Conservation (phyloP, 2,329 filamentous ascomycete genomes). For the Alternaria novae-zelandiae region DNA sequence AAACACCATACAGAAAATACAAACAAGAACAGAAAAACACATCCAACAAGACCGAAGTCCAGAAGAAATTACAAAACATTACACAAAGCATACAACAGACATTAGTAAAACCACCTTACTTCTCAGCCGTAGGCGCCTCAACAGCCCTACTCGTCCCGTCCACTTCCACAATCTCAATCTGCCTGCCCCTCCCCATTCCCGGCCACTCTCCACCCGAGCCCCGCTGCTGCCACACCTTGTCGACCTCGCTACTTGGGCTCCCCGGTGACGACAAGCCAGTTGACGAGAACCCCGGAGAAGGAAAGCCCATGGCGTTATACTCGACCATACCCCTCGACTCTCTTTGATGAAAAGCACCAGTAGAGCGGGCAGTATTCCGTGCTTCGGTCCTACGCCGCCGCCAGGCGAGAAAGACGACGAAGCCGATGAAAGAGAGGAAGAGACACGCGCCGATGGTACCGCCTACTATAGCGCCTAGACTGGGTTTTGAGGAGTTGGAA, state of each 20-base stretch:
- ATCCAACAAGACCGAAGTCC: background rate
- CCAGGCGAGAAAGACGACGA: conserved; percentile 30
- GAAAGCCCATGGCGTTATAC: conserved; percentile 14
- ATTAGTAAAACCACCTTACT: background rate
- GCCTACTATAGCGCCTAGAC: conserved; percentile 41
- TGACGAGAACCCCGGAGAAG: background rate
- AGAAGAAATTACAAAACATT: background rate
- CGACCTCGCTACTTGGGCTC: background rate
- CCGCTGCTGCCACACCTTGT: conserved; percentile 10
- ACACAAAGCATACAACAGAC: background rate
- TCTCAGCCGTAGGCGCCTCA: conserved; percentile 10
- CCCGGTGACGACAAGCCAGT: background rate
- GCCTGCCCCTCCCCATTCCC: conserved; percentile 1
- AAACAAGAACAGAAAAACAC: background rate
- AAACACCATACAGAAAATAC: background rate
- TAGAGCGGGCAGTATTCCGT: background rate
- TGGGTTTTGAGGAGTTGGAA: conserved; percentile 12
- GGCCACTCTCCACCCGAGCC: background rate
- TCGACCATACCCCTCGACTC: conserved; percentile 11
- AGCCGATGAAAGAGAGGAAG: conserved; percentile 30
- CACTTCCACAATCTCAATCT: conserved; percentile 15
- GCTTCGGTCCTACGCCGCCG: conserved; percentile 14
- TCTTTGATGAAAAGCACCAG: background rate
- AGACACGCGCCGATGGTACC: conserved; percentile 41
- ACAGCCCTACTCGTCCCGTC: conserved; percentile 15